A percentile compares a stretch with the other conserved stretches of the same genome.
Conservation (phyloP, 768 basidiomycete genomes). For the Phaeotremella skinneri region DNA sequence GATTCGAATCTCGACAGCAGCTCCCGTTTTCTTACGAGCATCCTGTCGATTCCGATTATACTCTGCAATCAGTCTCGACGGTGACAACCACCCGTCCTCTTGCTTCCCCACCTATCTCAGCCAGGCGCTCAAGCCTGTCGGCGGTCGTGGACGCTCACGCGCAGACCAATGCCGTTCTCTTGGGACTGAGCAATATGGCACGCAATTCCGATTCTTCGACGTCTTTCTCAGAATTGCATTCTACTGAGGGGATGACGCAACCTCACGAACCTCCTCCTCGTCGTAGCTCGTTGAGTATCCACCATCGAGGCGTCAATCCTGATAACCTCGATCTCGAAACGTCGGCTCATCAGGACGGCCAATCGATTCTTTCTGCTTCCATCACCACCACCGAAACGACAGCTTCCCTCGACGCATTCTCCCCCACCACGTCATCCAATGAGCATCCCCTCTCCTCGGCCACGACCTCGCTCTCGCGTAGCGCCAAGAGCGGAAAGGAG, state of each 20-base stretch:
- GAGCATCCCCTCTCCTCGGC: constrained; percentile 48
- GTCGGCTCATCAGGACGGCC: constrained; percentile 15
- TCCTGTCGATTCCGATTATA: constrained; percentile 27
- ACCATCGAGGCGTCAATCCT: constrained; percentile 3
- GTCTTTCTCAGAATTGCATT: background rate
- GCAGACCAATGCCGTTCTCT: background rate
- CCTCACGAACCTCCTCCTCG: constrained; percentile 39
- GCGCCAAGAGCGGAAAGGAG: constrained; percentile 45
- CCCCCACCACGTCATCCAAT: constrained; percentile 28
- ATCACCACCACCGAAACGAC: constrained; percentile 35
- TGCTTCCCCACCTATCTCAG: constrained; percentile 24
- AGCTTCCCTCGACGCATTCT: constrained; percentile 26
- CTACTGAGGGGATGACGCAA: constrained; percentile 28
- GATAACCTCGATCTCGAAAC: constrained; percentile 10
- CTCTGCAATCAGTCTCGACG: constrained; percentile 37
- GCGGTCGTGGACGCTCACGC: background rate
- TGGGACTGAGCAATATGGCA: constrained; percentile 16
- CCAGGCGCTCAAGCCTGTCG: constrained; percentile 20
- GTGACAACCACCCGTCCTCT: constrained; percentile 29
- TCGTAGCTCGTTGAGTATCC: constrained; percentile 30
- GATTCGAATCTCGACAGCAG: constrained; percentile 16
- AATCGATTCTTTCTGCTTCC: constrained; percentile 29
- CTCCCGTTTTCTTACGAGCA: constrained; percentile 38
- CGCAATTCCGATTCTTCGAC: background rate
- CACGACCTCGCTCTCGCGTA: constrained; percentile 47